Evolutionary conservation across 75 land plant species (phyloP).

Genomic region (Pinus albicaulis): DNA sequence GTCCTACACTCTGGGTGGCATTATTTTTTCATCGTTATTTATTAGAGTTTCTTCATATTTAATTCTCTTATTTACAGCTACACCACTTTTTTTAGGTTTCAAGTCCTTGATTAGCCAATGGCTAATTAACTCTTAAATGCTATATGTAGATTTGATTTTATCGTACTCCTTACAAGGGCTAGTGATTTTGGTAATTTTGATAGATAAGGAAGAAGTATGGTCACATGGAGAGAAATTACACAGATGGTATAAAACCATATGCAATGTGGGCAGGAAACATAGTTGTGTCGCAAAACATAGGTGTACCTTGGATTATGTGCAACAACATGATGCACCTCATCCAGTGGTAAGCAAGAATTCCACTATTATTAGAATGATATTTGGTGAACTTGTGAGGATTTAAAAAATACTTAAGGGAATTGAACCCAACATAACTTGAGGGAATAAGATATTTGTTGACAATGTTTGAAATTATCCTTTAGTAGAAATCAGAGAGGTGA

Average conservation of each 20-base stretch:
- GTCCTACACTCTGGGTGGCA: too few relatives aligned
- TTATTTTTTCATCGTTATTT: not conserved
- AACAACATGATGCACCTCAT: constrained; percentile 81
- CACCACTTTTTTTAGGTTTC: not conserved
- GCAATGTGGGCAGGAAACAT: constrained; percentile 81
- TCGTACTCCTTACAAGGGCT: too few relatives aligned
- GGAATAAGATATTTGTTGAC: too few relatives aligned
- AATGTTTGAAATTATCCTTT: too few relatives aligned
- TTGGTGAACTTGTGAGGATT: not conserved
- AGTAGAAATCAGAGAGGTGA: too few relatives aligned
- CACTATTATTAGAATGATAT: constrained; percentile 6
- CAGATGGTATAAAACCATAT: constrained; percentile 70
- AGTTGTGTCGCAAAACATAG: constrained; percentile 74
- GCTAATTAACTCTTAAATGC: not conserved
- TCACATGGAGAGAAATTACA: constrained; percentile 39
- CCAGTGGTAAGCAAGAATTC: constrained; percentile 53
- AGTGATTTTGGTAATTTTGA: not conserved
- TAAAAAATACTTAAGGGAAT: not conserved
- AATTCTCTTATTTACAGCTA: not conserved
- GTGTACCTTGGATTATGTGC: constrained; percentile 97
- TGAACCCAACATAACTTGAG: not conserved
- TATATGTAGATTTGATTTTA: not conserved
- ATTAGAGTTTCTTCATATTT: not conserved
- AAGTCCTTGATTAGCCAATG: not conserved
- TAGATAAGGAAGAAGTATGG: constrained; percentile 92